Conservation (phyloP, 176 grass and related monocot species). For the Oryza punctata region DNA sequence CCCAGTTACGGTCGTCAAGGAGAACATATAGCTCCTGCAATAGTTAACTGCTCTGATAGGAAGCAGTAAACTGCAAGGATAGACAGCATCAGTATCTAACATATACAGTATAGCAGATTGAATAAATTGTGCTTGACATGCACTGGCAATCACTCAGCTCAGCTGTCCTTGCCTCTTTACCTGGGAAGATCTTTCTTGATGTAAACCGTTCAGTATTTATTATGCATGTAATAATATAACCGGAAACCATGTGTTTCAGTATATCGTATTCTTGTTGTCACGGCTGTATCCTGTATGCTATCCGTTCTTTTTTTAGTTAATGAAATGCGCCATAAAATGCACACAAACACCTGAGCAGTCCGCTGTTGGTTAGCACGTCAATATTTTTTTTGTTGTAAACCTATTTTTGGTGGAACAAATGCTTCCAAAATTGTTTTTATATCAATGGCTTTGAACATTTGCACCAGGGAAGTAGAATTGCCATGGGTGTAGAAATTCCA, state of each 20-base stretch:
- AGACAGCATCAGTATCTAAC: neutral
- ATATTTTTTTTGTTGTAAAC: too few species aligned
- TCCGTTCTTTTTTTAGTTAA: too few species aligned
- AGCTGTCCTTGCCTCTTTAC: neutral
- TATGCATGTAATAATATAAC: neutral
- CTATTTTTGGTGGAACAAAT: too few species aligned
- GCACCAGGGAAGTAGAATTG: too few species aligned
- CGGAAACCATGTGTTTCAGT: neutral
- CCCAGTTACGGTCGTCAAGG: conserved; percentile 80
- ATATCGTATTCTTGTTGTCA: neutral
- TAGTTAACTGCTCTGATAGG: neutral
- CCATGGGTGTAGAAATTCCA: too few species aligned
- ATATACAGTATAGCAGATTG: neutral
- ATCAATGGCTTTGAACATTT: neutral
- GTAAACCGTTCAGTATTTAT: neutral
- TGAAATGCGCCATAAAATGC: too few species aligned
- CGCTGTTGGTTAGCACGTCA: too few species aligned
- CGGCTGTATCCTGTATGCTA: too few species aligned
- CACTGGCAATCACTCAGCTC: neutral
- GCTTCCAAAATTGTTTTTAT: neutral
- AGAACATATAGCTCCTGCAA: conserved; percentile 36
- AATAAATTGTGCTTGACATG: conserved; percentile 21
- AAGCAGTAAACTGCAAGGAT: neutral
- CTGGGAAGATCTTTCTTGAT: neutral
- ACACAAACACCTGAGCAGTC: too few species aligned